Percentiles rank a stretch among this genome's conserved stretches.
phyloP scores from a whole-genome alignment of 2,329 filamentous ascomycete species.

The Aspergillus viridinutans region DNA sequence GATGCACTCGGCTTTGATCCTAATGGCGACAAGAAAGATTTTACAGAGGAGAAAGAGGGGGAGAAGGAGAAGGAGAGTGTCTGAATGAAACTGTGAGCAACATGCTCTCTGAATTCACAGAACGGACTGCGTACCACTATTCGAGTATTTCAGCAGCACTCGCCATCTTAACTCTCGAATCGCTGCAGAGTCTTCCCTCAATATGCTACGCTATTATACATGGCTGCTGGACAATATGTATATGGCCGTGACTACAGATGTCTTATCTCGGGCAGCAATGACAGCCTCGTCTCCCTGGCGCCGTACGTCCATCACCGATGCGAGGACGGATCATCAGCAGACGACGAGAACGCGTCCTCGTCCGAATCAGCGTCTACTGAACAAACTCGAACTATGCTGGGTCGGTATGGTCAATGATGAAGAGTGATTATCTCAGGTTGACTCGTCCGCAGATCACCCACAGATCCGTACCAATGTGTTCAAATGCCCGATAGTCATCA shows the following conservation, averaged over 20 bases:
- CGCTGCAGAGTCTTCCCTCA: not conserved
- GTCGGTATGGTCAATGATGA: not conserved
- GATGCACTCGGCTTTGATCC: conserved; percentile 78
- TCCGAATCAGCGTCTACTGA: not conserved
- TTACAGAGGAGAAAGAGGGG: conserved; percentile 10
- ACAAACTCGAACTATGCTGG: not conserved
- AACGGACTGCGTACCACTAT: not conserved
- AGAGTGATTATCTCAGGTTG: not conserved
- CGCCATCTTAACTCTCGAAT: not conserved
- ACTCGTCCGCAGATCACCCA: not conserved
- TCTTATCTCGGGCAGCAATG: too few relatives aligned
- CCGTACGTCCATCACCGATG: not conserved
- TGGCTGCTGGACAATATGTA: not conserved
- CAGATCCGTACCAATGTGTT: not conserved
- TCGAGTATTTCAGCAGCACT: not conserved
- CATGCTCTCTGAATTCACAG: not conserved
- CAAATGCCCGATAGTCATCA: not conserved
- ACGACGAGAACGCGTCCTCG: not conserved
- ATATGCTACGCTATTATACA: not conserved
- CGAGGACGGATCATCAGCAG: not conserved
- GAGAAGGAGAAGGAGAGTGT: conserved; percentile 10
- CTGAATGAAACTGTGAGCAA: not conserved
- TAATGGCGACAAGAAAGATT: conserved; percentile 62
- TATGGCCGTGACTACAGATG: not conserved
- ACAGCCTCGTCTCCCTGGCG: not conserved